Conservation (phyloP, 2,329 filamentous ascomycete genomes). For the Emydomyces testavorans region DNA sequence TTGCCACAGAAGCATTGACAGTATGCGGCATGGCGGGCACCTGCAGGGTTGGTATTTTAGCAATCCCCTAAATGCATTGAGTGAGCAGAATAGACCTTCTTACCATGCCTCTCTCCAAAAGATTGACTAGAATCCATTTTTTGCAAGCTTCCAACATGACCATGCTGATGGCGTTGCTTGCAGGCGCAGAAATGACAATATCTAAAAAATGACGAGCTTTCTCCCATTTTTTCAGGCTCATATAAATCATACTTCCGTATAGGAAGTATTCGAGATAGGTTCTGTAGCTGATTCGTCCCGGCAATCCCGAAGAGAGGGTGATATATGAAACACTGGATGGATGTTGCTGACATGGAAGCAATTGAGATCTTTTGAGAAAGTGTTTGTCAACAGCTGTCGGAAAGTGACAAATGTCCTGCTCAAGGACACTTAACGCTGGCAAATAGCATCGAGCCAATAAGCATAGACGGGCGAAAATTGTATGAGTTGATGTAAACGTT, state of each 20-base stretch:
- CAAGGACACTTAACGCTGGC: conserved; percentile 32
- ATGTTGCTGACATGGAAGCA: conserved; percentile 24
- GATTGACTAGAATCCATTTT: conserved; percentile 70
- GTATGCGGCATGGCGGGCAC: conserved; percentile 39
- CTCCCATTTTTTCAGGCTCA: conserved; percentile 49
- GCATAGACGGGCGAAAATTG: conserved; percentile 32
- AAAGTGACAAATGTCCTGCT: conserved; percentile 34
- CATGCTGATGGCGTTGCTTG: conserved; percentile 53
- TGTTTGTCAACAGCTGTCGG: conserved; percentile 23
- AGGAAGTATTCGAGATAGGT: conserved; percentile 54
- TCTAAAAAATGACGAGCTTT: conserved; percentile 52
- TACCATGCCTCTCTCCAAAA: conserved; percentile 58
- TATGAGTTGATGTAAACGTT: conserved; percentile 36
- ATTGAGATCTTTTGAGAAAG: conserved; percentile 19
- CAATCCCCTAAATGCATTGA: neutral
- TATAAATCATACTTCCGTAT: conserved; percentile 53
- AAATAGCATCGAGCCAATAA: conserved; percentile 33
- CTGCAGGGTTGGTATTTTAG: conserved; percentile 22
- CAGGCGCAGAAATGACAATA: conserved; percentile 56
- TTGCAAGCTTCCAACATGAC: conserved; percentile 85
- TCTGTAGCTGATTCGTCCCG: conserved; percentile 30
- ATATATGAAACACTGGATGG: conserved; percentile 28
- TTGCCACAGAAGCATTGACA: conserved; percentile 41
- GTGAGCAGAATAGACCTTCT: neutral
- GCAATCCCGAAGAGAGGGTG: conserved; percentile 30